Percentiles rank a stretch among this genome's conserved stretches.
Conservation (phyloP, 331 rosid genomes). For the Dryas integrifolia region DNA sequence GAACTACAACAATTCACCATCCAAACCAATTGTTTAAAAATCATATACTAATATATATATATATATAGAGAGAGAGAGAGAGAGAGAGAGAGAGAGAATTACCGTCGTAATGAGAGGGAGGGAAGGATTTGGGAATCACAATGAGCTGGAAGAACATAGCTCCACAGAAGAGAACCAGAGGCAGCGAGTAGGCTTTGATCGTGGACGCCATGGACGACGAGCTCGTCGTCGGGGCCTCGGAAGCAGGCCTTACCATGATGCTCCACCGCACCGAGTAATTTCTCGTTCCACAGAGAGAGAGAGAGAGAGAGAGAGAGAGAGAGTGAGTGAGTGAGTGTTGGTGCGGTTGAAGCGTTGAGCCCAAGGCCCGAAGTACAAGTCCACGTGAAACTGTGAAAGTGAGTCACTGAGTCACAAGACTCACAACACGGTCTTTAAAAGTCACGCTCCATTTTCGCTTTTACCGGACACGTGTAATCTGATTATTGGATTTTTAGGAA, state of each 20-base stretch:
- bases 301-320: background rate
- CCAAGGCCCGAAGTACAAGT: background rate
- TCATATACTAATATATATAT: background rate
- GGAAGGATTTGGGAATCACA: constrained; percentile 75
- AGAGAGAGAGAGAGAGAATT: constrained; percentile 10
- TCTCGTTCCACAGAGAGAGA: background rate
- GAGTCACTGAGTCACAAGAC: background rate
- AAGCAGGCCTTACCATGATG: constrained; percentile 40
- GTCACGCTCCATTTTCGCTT: background rate
- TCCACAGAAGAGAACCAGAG: constrained; percentile 56
- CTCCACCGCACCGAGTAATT: constrained; percentile 2
- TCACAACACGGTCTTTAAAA: background rate
- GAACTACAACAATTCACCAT: constrained; percentile 40
- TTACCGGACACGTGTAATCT: background rate
- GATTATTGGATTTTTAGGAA: background rate
- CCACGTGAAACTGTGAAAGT: background rate
- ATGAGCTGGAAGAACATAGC: constrained; percentile 74
- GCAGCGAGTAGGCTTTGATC: constrained; percentile 65
- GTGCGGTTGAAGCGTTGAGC: background rate
- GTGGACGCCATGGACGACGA: constrained; percentile 46
- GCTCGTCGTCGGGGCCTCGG: constrained; percentile 17
- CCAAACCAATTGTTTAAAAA: background rate
- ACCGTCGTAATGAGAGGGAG: constrained; percentile 83
- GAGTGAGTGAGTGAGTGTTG: background rate
- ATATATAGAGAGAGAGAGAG: background rate